Percentiles rank a stretch among this genome's conserved stretches.
Evolutionary conservation across 2,329 filamentous ascomycete species (phyloP).

Genomic region (Trichoderma sp.): DNA sequence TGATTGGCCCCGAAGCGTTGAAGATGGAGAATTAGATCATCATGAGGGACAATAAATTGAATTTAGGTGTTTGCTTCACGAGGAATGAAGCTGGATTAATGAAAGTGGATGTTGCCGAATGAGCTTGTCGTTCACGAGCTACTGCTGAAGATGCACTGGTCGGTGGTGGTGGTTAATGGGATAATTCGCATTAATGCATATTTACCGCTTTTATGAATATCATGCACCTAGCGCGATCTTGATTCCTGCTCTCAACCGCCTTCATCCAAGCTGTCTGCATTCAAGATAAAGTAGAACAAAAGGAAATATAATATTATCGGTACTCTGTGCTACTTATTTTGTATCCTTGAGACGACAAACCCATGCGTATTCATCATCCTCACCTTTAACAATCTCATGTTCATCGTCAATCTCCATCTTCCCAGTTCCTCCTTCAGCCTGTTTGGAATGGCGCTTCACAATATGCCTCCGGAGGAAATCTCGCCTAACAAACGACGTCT

Average conservation of each 20-base stretch:
- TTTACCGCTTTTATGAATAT: not conserved
- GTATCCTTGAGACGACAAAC: not conserved
- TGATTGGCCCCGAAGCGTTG: not conserved
- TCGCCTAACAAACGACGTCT: not conserved
- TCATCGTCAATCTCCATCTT: not conserved
- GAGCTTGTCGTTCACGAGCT: not conserved
- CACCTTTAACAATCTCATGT: accelerated
- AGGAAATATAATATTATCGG: not conserved
- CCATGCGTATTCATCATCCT: not conserved
- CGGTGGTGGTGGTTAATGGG: not conserved
- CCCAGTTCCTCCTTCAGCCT: not conserved
- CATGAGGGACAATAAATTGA: not conserved
- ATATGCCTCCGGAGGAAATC: not conserved
- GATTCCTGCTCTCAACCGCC: too few species aligned
- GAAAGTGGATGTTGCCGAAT: not conserved
- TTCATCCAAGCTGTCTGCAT: not conserved
- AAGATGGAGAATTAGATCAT: too few species aligned
- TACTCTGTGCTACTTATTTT: not conserved
- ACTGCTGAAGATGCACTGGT: not conserved
- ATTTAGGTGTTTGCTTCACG: not conserved
- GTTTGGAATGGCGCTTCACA: accelerated
- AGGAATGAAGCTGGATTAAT: not conserved
- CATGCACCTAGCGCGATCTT: not conserved
- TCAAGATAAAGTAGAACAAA: not conserved
- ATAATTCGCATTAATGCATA: not conserved